Evolutionary conservation across 2,329 filamentous ascomycete species (phyloP).

Genomic region (Epichloe elymi): DNA sequence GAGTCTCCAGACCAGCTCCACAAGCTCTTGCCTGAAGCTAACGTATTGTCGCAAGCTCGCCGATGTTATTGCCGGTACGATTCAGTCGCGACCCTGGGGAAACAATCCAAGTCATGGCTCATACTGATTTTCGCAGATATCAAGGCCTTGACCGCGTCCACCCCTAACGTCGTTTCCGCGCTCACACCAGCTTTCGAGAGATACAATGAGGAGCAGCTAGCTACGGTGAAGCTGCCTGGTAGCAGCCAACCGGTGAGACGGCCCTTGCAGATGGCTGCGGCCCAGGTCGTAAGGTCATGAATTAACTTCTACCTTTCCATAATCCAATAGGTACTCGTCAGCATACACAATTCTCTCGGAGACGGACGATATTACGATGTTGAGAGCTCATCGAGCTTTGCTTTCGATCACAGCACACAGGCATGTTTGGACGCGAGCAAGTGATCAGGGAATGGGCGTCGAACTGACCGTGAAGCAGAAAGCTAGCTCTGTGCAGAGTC

Average conservation of each 20-base stretch:
- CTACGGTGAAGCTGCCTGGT: slow-evolving; percentile 78
- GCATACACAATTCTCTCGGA: slow-evolving; percentile 70
- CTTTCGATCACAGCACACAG: slow-evolving; percentile 73
- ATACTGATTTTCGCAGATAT: slow-evolving; percentile 51
- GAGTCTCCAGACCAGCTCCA: slow-evolving; percentile 19
- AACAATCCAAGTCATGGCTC: neutral
- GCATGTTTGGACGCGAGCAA: slow-evolving; percentile 24
- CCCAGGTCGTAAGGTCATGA: neutral
- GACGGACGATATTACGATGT: slow-evolving; percentile 80
- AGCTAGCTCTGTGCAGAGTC: slow-evolving; percentile 69
- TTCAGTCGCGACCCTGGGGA: neutral
- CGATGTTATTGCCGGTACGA: slow-evolving; percentile 74
- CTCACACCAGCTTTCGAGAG: slow-evolving; percentile 76
- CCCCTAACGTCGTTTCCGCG: slow-evolving; percentile 52
- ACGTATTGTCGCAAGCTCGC: slow-evolving; percentile 50
- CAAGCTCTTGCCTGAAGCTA: slow-evolving; percentile 13
- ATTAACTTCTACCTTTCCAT: neutral
- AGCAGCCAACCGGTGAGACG: slow-evolving; percentile 46
- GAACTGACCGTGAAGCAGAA: slow-evolving; percentile 36
- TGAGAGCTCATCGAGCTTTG: slow-evolving; percentile 76
- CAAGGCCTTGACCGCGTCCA: slow-evolving; percentile 66
- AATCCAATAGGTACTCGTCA: slow-evolving; percentile 61
- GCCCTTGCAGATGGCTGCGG: neutral
- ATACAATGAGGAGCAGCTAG: slow-evolving; percentile 93
- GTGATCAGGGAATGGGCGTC: neutral